Evolutionary conservation across 352 stramenopile genomes (phyloP).

Genomic region (Globisporangium viniferum): DNA sequence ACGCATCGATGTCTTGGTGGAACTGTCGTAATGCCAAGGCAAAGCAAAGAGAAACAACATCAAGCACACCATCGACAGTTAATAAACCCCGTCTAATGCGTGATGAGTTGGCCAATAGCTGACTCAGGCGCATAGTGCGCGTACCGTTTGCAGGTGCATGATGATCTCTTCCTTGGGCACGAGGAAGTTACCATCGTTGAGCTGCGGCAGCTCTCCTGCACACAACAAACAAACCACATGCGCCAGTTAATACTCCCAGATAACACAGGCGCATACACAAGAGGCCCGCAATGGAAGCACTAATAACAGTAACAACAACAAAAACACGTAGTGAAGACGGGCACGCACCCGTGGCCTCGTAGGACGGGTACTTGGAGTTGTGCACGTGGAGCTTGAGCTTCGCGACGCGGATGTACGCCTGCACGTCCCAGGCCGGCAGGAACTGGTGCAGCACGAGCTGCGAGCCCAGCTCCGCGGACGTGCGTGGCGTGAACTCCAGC

Average conservation of each 20-base stretch:
- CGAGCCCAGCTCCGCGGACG: slow-evolving; percentile 65
- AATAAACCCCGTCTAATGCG: neutral
- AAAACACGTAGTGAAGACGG: too few relatives aligned
- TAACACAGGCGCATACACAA: neutral
- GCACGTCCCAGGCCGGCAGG: slow-evolving; percentile 77
- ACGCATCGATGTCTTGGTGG: slow-evolving; percentile 76
- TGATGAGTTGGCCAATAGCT: too few relatives aligned
- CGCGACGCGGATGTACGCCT: slow-evolving; percentile 81
- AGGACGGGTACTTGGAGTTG: slow-evolving; percentile 80
- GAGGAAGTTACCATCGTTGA: slow-evolving; percentile 86
- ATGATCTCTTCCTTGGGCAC: slow-evolving; percentile 82
- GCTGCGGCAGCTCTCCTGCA: slow-evolving; percentile 71
- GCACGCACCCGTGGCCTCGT: slow-evolving; percentile 65
- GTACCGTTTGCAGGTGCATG: slow-evolving; percentile 81
- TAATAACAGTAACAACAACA: neutral
- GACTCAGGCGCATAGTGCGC: too few relatives aligned
- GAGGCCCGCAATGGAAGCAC: neutral
- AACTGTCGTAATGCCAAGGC: slow-evolving; percentile 32
- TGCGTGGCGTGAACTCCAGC: slow-evolving; percentile 60
- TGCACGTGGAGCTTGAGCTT: slow-evolving; percentile 76
- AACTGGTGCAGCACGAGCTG: slow-evolving; percentile 81
- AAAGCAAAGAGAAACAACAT: neutral
- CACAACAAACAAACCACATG: too few relatives aligned
- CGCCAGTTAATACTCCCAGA: neutral
- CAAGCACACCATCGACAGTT: neutral